phyloP scores from a whole-genome alignment of 2,329 filamentous ascomycete species.

The Aspergillus persii region DNA sequence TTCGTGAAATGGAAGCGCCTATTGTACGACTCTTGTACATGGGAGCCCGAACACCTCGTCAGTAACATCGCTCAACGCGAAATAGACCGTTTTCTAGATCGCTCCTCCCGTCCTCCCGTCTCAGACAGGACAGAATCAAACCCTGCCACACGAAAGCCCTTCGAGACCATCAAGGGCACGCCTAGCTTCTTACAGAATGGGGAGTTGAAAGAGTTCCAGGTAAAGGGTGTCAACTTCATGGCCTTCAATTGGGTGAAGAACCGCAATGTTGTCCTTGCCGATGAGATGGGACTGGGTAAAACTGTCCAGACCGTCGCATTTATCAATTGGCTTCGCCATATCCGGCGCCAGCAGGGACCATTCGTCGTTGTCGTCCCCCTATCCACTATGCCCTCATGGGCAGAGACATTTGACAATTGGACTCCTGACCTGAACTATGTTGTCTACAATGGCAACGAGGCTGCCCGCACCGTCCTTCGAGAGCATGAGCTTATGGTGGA shows the following conservation, averaged over 20 bases:
- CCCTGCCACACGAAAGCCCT: constrained; percentile 66
- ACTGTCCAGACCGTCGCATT: constrained; percentile 97
- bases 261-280: constrained; percentile 94
- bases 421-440: constrained; percentile 95
- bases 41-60: constrained; percentile 77
- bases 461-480: constrained; percentile 79
- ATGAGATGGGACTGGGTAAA: constrained; percentile 98
- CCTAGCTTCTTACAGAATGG: constrained; percentile 82
- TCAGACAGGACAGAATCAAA: constrained; percentile 79
- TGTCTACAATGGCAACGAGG: constrained; percentile 88
- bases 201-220: constrained; percentile 86
- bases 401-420: constrained; percentile 96
- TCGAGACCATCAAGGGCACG: constrained; percentile 74
- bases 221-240: constrained; percentile 91
- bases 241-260: constrained; percentile 92
- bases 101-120: constrained; percentile 73
- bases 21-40: constrained; percentile 90
- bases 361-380: constrained; percentile 97
- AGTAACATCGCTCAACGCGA: constrained; percentile 78
- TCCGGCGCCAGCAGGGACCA: constrained; percentile 84
- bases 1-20: constrained; percentile 96
- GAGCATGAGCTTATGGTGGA: constrained; percentile 87
- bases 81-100: constrained; percentile 87
- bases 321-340: constrained; percentile 93
- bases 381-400: constrained; percentile 97